Percentiles rank a stretch among this genome's conserved stretches.
These are phyloP conservation scores for Gossypium longicalyx DNA, from an alignment of 345 rosid species.

Conservation along the genomic window DNA sequence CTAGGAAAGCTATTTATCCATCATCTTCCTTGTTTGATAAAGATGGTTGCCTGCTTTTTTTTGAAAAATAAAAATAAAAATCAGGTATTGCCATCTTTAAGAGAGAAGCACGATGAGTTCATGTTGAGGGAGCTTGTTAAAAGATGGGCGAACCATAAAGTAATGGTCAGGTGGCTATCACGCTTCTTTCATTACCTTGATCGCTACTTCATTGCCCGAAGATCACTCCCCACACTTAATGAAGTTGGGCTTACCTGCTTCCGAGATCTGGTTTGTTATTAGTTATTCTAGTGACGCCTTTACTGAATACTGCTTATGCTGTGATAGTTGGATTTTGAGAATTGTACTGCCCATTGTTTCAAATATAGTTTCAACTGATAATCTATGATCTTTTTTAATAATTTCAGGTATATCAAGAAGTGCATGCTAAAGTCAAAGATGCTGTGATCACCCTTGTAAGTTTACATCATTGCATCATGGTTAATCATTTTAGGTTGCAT, in stretches of 20 bases:
- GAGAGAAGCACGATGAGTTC: conserved; percentile 77
- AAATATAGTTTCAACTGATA: background rate
- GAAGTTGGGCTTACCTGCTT: conserved; percentile 85
- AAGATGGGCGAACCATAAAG: conserved; percentile 83
- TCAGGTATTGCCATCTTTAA: conserved; percentile 65
- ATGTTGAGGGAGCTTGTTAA: conserved; percentile 76
- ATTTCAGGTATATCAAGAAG: conserved; percentile 40
- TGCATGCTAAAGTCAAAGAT: conserved; percentile 54
- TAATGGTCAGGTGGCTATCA: conserved; percentile 85
- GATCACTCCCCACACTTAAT: conserved; percentile 60
- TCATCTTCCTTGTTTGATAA: background rate
- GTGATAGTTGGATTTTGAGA: background rate
- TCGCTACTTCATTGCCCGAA: conserved; percentile 74
- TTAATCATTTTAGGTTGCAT: background rate
- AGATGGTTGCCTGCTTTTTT: background rate
- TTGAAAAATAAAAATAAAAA: background rate
- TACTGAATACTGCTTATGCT: background rate
- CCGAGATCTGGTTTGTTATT: conserved; percentile 55
- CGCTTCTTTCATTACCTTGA: conserved; percentile 84
- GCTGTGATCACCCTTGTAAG: conserved; percentile 70
- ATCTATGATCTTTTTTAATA: background rate
- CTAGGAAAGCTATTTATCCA: background rate
- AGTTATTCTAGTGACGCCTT: background rate
- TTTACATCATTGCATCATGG: conserved; percentile 9
- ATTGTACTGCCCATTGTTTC: background rate